These are phyloP conservation scores for Imleria badia DNA, from an alignment of 768 basidiomycete genomes.

Conservation along the genomic window DNA sequence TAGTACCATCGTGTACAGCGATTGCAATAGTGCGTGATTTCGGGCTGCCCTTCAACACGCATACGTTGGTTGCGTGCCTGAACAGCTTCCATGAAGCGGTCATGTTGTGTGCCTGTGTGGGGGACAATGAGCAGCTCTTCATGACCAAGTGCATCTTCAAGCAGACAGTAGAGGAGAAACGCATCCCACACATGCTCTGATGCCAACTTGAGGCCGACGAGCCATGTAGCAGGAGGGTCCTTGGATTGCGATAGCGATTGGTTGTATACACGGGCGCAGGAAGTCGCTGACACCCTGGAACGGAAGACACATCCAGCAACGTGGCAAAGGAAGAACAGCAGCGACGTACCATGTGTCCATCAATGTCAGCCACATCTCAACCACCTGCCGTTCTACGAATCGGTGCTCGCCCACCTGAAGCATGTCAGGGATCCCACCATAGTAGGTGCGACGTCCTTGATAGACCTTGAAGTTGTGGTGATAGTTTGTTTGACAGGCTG, in stretches of 20 bases:
- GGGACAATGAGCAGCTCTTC: not conserved
- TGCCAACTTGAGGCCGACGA: too few species aligned
- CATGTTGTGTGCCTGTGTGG: not conserved
- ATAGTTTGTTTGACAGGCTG: not conserved
- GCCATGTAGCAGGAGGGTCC: too few species aligned
- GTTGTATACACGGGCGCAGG: too few species aligned
- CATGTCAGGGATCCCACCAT: not conserved
- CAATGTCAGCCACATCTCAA: not conserved
- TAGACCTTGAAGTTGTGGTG: conserved; percentile 3
- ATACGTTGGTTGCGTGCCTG: not conserved
- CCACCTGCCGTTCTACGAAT: too few species aligned
- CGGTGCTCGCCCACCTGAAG: not conserved
- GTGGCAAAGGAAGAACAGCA: too few species aligned
- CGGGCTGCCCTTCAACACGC: not conserved
- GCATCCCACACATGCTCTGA: not conserved
- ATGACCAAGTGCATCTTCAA: not conserved
- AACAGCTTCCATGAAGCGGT: not conserved
- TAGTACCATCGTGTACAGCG: not conserved
- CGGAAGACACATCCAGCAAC: too few species aligned
- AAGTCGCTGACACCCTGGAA: not conserved
- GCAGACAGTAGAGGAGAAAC: not conserved
- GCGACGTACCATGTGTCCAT: too few species aligned
- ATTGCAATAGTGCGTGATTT: conserved; percentile 1
- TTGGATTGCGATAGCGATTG: too few species aligned
- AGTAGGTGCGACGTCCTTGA: not conserved